These are phyloP conservation scores for Fusarium papillatum DNA, from an alignment of 2,329 filamentous ascomycete genomes.

Conservation along the genomic window DNA sequence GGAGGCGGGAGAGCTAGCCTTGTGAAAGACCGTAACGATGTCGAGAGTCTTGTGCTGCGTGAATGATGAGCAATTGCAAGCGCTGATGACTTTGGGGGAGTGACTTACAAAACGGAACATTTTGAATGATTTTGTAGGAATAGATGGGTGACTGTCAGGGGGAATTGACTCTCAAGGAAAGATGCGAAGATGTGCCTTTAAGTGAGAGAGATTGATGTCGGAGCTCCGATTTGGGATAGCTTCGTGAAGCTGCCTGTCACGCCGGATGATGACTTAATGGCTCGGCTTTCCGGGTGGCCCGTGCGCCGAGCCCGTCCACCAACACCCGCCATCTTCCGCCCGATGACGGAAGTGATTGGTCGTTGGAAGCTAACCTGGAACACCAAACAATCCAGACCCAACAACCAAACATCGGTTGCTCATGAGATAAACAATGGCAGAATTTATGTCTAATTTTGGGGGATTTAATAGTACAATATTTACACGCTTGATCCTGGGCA, in stretches of 20 bases:
- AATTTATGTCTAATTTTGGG: neutral
- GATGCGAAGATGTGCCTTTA: constrained; percentile 9
- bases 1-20: constrained; percentile 80
- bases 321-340: constrained; percentile 20
- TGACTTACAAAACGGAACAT: constrained; percentile 64
- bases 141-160: constrained; percentile 2
- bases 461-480: neutral
- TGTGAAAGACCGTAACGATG: constrained; percentile 97
- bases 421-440: neutral
- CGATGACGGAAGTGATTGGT: neutral
- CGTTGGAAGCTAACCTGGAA: neutral
- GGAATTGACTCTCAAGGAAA: constrained; percentile 4
- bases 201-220: constrained; percentile 35
- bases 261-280: constrained; percentile 42
- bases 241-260: constrained; percentile 42
- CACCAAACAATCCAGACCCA: neutral
- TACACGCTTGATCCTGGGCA: too few species aligned
- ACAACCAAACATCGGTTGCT: neutral
- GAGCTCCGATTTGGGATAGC: constrained; percentile 45
- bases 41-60: constrained; percentile 83
- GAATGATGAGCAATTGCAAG: constrained; percentile 31
- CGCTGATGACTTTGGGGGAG: neutral
- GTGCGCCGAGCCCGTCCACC: constrained; percentile 33
- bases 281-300: constrained; percentile 36
- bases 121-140: constrained; percentile 29